These are phyloP conservation scores for Galerina sulciceps DNA, from an alignment of 768 basidiomycete genomes.

Conservation along the genomic window DNA sequence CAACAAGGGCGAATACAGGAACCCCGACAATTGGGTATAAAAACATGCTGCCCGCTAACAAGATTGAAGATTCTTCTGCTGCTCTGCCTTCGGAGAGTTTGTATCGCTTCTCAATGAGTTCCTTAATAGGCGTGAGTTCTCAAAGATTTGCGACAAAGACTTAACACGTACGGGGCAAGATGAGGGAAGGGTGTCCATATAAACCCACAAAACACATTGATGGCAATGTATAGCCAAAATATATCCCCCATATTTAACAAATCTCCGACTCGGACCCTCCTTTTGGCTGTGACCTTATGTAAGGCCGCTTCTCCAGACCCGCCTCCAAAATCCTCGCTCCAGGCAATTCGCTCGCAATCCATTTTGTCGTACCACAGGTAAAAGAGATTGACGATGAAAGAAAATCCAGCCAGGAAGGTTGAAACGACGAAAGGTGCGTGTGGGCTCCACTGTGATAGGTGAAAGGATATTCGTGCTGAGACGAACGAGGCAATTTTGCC, in stretches of 20 bases:
- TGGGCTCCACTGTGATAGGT: slow-evolving; percentile 11
- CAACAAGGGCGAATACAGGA: neutral
- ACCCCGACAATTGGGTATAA: slow-evolving; percentile 11
- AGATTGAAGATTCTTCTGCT: slow-evolving; percentile 13
- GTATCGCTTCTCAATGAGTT: slow-evolving; percentile 12
- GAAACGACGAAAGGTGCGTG: slow-evolving; percentile 14
- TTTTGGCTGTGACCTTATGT: slow-evolving; percentile 9
- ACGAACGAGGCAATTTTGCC: slow-evolving; percentile 13
- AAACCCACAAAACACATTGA: slow-evolving; percentile 15
- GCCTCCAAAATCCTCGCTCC: neutral
- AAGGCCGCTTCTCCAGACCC: slow-evolving; percentile 5
- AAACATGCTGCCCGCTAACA: slow-evolving; percentile 11
- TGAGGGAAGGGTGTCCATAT: slow-evolving; percentile 15
- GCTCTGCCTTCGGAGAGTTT: slow-evolving; percentile 11
- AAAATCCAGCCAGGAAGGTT: slow-evolving; percentile 12
- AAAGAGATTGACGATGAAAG: slow-evolving; percentile 12
- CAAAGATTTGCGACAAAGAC: too few relatives aligned
- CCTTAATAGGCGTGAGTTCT: neutral
- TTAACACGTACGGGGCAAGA: slow-evolving; percentile 12
- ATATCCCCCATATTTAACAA: slow-evolving; percentile 13
- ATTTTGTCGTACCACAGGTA: slow-evolving; percentile 14
- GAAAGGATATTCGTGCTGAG: slow-evolving; percentile 12
- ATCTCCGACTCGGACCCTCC: slow-evolving; percentile 7
- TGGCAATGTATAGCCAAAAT: slow-evolving; percentile 16
- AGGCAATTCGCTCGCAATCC: slow-evolving; percentile 9